phyloP scores from a whole-genome alignment of 257 asterid species.

The Rauvolfia tetraphylla region DNA sequence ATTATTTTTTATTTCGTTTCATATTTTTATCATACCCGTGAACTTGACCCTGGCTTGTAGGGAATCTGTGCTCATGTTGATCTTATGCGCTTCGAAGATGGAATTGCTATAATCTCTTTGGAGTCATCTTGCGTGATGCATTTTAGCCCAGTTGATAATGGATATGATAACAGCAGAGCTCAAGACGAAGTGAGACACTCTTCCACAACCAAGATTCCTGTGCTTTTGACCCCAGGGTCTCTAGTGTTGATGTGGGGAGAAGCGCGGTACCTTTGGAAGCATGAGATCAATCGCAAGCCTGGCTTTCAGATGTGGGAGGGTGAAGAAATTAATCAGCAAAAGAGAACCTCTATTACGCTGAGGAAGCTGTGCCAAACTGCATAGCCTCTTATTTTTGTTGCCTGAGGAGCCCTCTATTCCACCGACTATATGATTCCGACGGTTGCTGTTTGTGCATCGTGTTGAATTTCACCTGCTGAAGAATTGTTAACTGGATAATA shows the following conservation, averaged over 20 bases:
- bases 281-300: slow-evolving; percentile 73
- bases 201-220: slow-evolving; percentile 38
- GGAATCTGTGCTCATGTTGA: slow-evolving; percentile 91
- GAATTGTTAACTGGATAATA: no score
- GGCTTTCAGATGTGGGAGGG: slow-evolving; percentile 76
- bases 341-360: slow-evolving; percentile 70
- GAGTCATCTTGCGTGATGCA: slow-evolving; percentile 83
- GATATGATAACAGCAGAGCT: not conserved
- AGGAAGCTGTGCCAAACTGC: slow-evolving; percentile 51
- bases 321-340: slow-evolving; percentile 54
- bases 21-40: not conserved
- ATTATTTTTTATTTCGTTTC: not conserved
- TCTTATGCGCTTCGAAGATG: slow-evolving; percentile 86
- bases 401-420: no score
- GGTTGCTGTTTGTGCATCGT: not conserved
- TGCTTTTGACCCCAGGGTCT: slow-evolving; percentile 69
- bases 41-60: slow-evolving; percentile 29
- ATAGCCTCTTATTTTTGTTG: not conserved
- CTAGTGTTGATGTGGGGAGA: slow-evolving; percentile 81
- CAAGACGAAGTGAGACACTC: not conserved
- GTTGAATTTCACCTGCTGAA: not conserved
- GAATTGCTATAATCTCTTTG: slow-evolving; percentile 74
- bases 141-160: slow-evolving; percentile 42
- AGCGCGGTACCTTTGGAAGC: slow-evolving; percentile 84
- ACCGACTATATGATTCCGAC: not conserved